Percentiles rank a stretch among this genome's conserved stretches.
Conservation (phyloP, 2,329 filamentous ascomycete genomes). For the Colletotrichum sp. region DNA sequence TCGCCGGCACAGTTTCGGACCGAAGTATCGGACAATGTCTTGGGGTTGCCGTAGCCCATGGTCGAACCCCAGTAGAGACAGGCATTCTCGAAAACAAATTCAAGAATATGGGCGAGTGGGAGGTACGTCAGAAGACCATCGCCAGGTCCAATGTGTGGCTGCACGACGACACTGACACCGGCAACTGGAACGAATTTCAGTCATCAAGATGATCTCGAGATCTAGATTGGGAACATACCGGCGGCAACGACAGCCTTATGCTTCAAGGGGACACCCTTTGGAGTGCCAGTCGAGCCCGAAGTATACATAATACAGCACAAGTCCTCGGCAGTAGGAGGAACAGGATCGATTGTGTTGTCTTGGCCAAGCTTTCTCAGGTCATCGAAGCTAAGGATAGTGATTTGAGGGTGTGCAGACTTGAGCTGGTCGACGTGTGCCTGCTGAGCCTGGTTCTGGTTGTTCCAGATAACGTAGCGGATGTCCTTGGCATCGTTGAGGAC, state of each 20-base stretch:
- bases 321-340: conserved; percentile 74
- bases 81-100: conserved; percentile 89
- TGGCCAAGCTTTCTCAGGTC: conserved; percentile 58
- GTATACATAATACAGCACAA: conserved; percentile 78
- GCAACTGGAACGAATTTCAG: conserved; percentile 56
- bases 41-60: conserved; percentile 89
- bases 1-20: conserved; percentile 88
- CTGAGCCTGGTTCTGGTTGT: conserved; percentile 57
- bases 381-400: conserved; percentile 56
- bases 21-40: conserved; percentile 81
- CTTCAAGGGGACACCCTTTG: conserved; percentile 81
- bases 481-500: conserved; percentile 56
- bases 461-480: conserved; percentile 59
- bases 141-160: conserved; percentile 77
- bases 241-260: conserved; percentile 79
- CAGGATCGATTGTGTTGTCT: conserved; percentile 70
- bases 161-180: conserved; percentile 79
- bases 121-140: conserved; percentile 85
- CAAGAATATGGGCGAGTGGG: conserved; percentile 86
- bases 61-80: conserved; percentile 84
- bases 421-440: conserved; percentile 55
- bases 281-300: conserved; percentile 81
- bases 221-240: conserved; percentile 46
- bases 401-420: conserved; percentile 43
- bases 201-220: not conserved